phyloP scores from a whole-genome alignment of 2,329 filamentous ascomycete species.

The Pleomassaria siparia region DNA sequence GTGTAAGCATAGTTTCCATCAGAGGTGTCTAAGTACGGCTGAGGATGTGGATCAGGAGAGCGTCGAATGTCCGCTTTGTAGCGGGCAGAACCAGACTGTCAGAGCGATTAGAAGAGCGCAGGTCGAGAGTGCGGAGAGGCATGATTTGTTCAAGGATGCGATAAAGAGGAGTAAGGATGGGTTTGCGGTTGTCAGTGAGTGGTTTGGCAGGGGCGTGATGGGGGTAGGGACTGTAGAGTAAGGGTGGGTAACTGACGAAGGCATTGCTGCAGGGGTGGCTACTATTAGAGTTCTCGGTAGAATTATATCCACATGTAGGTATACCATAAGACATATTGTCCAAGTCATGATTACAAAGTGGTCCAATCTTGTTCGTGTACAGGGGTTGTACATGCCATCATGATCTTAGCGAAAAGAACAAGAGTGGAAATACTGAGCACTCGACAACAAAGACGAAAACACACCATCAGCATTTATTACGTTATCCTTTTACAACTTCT shows the following conservation, averaged over 20 bases:
- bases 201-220: slow-evolving; percentile 95
- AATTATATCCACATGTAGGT: not conserved
- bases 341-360: too few species aligned
- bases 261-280: too few species aligned
- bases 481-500: too few species aligned
- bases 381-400: too few species aligned
- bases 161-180: slow-evolving; percentile 76
- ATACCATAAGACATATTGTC: too few species aligned
- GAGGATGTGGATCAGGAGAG: slow-evolving; percentile 63
- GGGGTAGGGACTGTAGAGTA: slow-evolving; percentile 45
- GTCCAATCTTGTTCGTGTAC: too few species aligned
- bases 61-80: slow-evolving; percentile 84
- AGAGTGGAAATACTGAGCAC: too few species aligned
- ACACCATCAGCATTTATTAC: too few species aligned
- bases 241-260: not conserved
- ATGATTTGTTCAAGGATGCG: slow-evolving; percentile 85
- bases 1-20: slow-evolving; percentile 96
- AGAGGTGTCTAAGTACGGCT: slow-evolving; percentile 74
- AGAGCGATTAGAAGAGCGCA: slow-evolving; percentile 84
- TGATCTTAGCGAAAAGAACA: too few species aligned
- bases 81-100: slow-evolving; percentile 81
- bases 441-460: too few species aligned
- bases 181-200: slow-evolving; percentile 90
- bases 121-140: slow-evolving; percentile 79
- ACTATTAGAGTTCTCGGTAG: too few species aligned